Percentiles rank a stretch among this genome's conserved stretches.
phyloP scores from a whole-genome alignment of 106 monocot genomes.

The Platanthera guangdongensis region DNA sequence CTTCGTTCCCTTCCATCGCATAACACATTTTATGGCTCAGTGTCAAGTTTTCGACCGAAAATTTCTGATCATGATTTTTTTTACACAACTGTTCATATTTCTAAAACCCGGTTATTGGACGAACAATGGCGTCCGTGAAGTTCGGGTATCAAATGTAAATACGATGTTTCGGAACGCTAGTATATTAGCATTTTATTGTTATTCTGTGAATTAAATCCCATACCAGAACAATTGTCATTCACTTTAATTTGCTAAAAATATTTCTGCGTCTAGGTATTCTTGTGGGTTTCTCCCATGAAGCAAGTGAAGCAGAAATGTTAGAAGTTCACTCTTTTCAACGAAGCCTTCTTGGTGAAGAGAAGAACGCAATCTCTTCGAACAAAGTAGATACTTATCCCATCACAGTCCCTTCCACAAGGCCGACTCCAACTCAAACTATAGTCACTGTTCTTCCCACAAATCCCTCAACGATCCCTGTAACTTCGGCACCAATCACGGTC shows the following conservation, averaged over 20 bases:
- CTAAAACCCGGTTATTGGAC: neutral
- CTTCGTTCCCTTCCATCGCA: neutral
- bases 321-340: slow-evolving; percentile 24
- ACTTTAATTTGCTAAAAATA: neutral
- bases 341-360: slow-evolving; percentile 25
- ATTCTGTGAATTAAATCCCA: neutral
- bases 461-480: slow-evolving; percentile 9
- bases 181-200: neutral
- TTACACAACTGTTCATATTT: neutral
- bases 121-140: neutral
- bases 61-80: no score
- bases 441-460: slow-evolving; percentile 33
- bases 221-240: neutral
- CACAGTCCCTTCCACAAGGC: slow-evolving; percentile 24
- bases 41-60: no score
- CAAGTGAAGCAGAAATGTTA: slow-evolving; percentile 18
- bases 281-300: slow-evolving; percentile 40
- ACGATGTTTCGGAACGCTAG: neutral
- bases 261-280: slow-evolving; percentile 26
- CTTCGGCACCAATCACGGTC: slow-evolving; percentile 18
- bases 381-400: slow-evolving; percentile 25
- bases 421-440: slow-evolving; percentile 22
- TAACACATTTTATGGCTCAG: neutral
- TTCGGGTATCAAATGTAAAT: neutral
- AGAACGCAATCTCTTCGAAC: slow-evolving; percentile 4